These are phyloP conservation scores for Septoria petroselini DNA, from an alignment of 2,329 filamentous ascomycete genomes.

Conservation along the genomic window DNA sequence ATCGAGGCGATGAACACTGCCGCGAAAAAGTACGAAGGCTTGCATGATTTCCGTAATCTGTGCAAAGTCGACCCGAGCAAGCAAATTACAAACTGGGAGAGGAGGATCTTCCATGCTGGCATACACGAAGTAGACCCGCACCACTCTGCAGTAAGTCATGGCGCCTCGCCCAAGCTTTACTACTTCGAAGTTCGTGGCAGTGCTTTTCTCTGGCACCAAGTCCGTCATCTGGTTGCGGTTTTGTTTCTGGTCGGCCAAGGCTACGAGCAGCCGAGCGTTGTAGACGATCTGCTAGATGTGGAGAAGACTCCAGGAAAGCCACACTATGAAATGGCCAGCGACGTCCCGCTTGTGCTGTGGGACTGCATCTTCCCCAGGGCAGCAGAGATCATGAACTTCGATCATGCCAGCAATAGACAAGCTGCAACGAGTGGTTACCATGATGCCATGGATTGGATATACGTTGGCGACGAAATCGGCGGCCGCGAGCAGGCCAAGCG, in stretches of 20 bases:
- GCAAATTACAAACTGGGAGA: slow-evolving; percentile 78
- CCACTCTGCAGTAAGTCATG: slow-evolving; percentile 5
- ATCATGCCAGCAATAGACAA: slow-evolving; percentile 37
- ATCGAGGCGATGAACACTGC: slow-evolving; percentile 81
- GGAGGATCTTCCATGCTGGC: slow-evolving; percentile 74
- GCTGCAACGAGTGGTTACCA: slow-evolving; percentile 42
- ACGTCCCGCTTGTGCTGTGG: slow-evolving; percentile 89
- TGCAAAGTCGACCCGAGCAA: slow-evolving; percentile 91
- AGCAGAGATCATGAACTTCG: slow-evolving; percentile 41
- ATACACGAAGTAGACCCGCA: slow-evolving; percentile 62
- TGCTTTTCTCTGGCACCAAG: slow-evolving; percentile 97
- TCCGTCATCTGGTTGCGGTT: slow-evolving; percentile 86
- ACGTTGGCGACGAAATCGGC: slow-evolving; percentile 64
- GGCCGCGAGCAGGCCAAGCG: slow-evolving; percentile 36
- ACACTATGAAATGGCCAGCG: slow-evolving; percentile 84
- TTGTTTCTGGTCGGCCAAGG: slow-evolving; percentile 92
- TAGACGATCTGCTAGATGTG: slow-evolving; percentile 73
- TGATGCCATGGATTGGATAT: slow-evolving; percentile 73
- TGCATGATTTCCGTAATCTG: slow-evolving; percentile 94
- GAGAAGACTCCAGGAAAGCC: slow-evolving; percentile 70
- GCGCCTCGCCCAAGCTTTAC: slow-evolving; percentile 64
- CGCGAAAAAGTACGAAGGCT: slow-evolving; percentile 73
- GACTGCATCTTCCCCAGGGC: slow-evolving; percentile 78
- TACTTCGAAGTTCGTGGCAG: slow-evolving; percentile 84
- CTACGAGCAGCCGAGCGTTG: slow-evolving; percentile 70